A percentile compares a stretch with the other conserved stretches of the same genome.
phyloP scores from a whole-genome alignment of 257 asterid species.

The Solanum paucissectum region DNA sequence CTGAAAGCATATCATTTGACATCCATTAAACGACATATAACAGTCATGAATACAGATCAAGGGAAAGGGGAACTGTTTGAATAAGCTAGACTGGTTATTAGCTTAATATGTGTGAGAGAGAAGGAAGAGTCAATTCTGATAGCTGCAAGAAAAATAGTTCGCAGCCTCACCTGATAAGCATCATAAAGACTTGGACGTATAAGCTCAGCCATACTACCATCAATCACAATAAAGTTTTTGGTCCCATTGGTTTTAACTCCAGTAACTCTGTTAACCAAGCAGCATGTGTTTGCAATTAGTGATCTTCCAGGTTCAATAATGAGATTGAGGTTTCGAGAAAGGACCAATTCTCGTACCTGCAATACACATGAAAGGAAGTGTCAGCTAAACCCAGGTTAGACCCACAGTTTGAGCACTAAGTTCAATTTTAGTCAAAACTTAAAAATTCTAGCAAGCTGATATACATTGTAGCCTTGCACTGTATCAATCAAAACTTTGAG shows the following conservation, averaged over 20 bases:
- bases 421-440: background rate
- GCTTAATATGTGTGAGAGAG: background rate
- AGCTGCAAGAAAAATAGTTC: background rate
- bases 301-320: conserved; percentile 96
- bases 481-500: background rate
- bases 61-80: background rate
- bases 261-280: conserved; percentile 82
- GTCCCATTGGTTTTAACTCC: conserved; percentile 95
- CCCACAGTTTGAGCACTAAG: background rate
- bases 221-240: conserved; percentile 77
- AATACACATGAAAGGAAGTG: background rate
- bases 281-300: conserved; percentile 88
- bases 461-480: background rate
- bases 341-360: conserved; percentile 80
- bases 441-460: background rate
- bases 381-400: background rate
- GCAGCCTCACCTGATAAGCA: conserved; percentile 67
- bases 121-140: background rate
- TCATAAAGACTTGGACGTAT: conserved; percentile 91
- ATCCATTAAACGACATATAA: background rate
- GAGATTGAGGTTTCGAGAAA: conserved; percentile 77
- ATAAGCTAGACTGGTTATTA: background rate
- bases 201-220: conserved; percentile 98
- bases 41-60: background rate
- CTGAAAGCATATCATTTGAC: background rate